A percentile compares a stretch with the other conserved stretches of the same genome.
Conservation (phyloP, 192 early-diverging fungal species). For the Entophlyctis luteolus region DNA sequence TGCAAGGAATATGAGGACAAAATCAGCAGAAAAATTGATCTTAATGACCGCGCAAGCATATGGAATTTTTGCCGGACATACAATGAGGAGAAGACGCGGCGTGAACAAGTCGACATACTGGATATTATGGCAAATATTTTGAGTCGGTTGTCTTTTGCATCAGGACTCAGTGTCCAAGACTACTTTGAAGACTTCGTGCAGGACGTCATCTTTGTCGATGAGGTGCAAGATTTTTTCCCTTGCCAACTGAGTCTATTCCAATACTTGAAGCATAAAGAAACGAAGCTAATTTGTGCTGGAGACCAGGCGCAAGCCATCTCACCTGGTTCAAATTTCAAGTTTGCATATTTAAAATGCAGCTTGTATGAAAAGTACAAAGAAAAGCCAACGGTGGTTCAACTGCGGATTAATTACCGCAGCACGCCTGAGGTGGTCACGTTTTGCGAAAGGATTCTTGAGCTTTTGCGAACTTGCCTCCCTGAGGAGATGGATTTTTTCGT, state of each 20-base stretch:
- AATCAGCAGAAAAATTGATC: too few species aligned
- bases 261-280: not conserved
- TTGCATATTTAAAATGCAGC: not conserved
- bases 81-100: not conserved
- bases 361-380: not conserved
- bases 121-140: not conserved
- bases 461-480: not conserved
- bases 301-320: conserved; percentile 1
- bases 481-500: not conserved
- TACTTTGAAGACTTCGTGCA: not conserved
- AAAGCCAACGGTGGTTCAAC: not conserved
- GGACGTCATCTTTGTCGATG: not conserved
- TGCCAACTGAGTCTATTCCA: not conserved
- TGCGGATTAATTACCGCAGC: not conserved
- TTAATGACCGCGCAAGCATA: too few species aligned
- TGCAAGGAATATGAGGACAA: too few species aligned
- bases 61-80: not conserved
- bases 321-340: not conserved
- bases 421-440: not conserved
- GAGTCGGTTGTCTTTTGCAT: not conserved
- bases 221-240: not conserved
- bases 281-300: not conserved
- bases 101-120: not conserved
- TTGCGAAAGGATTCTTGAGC: not conserved
- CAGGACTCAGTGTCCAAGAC: too few species aligned